Evolutionary conservation across 768 basidiomycete genomes (phyloP).

Genomic region (Mycena crocata): DNA sequence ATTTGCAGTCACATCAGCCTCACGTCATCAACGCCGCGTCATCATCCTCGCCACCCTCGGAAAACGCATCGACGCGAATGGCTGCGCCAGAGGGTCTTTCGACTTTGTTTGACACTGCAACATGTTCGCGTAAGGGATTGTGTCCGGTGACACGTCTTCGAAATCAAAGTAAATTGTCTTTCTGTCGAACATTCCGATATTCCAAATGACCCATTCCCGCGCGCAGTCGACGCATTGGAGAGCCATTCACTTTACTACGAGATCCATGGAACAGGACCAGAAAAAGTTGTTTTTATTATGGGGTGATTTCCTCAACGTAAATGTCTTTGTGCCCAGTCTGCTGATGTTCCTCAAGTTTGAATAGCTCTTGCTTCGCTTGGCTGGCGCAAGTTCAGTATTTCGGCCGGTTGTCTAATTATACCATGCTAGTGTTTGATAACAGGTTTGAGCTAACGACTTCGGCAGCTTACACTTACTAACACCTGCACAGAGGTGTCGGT

Average conservation of each 20-base stretch:
- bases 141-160: slow-evolving; percentile 64
- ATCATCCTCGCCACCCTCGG: no score
- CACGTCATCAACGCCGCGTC: no score
- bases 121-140: slow-evolving; percentile 75
- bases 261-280: slow-evolving; percentile 74
- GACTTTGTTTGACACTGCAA: slow-evolving; percentile 66
- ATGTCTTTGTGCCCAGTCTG: slow-evolving; percentile 20
- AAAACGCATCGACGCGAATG: no score
- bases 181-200: no score
- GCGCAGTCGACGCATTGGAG: slow-evolving; percentile 53
- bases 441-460: slow-evolving; percentile 29
- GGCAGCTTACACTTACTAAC: not conserved
- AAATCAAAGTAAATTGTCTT: slow-evolving; percentile 52
- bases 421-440: slow-evolving; percentile 84
- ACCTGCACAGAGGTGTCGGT: slow-evolving; percentile 69
- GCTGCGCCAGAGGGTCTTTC: not conserved
- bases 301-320: slow-evolving; percentile 39
- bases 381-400: slow-evolving; percentile 73
- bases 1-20: no score
- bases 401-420: slow-evolving; percentile 57
- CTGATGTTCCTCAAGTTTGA: slow-evolving; percentile 56
- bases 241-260: slow-evolving; percentile 86
- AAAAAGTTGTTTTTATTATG: slow-evolving; percentile 74
- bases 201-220: slow-evolving; percentile 44
- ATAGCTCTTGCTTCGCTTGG: slow-evolving; percentile 75